Evolutionary conservation across 2,329 filamentous ascomycete species (phyloP), one percentile per base, ranked within the genome.

Genomic region (Elsinoe necatrix): DNA sequence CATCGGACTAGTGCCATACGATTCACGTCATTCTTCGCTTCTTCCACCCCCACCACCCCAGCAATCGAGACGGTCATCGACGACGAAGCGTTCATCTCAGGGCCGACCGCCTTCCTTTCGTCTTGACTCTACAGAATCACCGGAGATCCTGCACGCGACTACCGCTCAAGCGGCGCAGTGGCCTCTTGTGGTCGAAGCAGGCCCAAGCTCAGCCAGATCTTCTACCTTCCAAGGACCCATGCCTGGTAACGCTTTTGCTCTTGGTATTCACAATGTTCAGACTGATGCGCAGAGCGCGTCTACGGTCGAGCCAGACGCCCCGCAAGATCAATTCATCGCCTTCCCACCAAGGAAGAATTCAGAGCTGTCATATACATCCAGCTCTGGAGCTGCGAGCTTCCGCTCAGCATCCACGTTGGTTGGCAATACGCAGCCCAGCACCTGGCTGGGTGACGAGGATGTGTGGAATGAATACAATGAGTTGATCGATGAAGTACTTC

Each of bases 391-490:
- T 12, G 73, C 78, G 52, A 82, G 80, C 56, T 83, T 73, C 50
- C 86, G 86, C 0, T 73, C 75, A 2, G 76, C 81, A 1, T 48
- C 39, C 2, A 56, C 39, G 4, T 20, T 55, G 21, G 42, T 45
- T 23, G 42, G 23, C 14, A 76, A 75, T 43, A 81, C 83, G 3
- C 84, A 82, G 0, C 77, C 85, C 3, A 82, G 75, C 0, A 48
- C 45, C 7, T 52, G 37, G 48, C 31, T 57, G 1, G 57, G 57
- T 34, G 87, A 95, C 62, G 92, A 96, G 64, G 92, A 96, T 66
- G 80, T 95, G 1, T 97, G 92, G 92, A 85, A 91, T 54, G 92
- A 95, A 70, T 96, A 95, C 66, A 85, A 97, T 62, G 92, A 96
- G 64, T 74, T 96, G 11, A 80, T 96, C 55, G 87, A 87, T 54